Conservation (phyloP, 768 basidiomycete species). For the Tricholoma hemisulphureum region DNA sequence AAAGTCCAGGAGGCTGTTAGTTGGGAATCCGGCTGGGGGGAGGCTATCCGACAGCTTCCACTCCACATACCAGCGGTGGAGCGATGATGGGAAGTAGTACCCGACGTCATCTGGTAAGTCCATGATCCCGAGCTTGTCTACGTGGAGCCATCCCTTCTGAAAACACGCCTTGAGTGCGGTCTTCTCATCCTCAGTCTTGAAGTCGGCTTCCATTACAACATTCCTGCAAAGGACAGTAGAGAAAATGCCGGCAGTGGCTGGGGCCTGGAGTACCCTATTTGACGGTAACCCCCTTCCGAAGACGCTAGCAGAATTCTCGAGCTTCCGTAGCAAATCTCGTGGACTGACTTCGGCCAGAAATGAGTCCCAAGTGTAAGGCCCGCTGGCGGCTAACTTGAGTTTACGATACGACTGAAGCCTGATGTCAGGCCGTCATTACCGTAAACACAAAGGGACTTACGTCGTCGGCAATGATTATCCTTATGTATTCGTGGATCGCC, state of each 20-base stretch:
- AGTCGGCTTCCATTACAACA: neutral
- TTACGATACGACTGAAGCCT: neutral
- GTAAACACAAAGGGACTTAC: constrained; percentile 3
- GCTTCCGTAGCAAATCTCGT: neutral
- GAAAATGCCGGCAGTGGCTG: neutral
- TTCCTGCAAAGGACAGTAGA: neutral
- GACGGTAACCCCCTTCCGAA: neutral
- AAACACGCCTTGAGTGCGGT: neutral
- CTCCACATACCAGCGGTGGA: constrained; percentile 19
- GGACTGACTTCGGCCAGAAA: neutral
- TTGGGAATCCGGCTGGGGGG: constrained; percentile 7
- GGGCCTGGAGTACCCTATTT: neutral
- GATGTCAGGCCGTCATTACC: neutral
- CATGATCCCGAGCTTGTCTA: neutral
- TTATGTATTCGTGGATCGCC: constrained; percentile 11
- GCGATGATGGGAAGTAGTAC: constrained; percentile 16
- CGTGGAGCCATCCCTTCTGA: neutral
- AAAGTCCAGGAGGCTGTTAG: too few species aligned
- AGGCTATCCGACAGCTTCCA: constrained; percentile 11
- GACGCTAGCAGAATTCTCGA: neutral
- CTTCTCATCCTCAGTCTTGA: neutral
- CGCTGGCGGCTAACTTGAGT: neutral
- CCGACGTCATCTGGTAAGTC: neutral
- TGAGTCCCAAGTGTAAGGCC: neutral
- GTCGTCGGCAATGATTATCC: constrained; percentile 3